These are phyloP conservation scores for Trypethelium eluteriae DNA, from an alignment of 495 filamentous ascomycete genomes.

Conservation along the genomic window DNA sequence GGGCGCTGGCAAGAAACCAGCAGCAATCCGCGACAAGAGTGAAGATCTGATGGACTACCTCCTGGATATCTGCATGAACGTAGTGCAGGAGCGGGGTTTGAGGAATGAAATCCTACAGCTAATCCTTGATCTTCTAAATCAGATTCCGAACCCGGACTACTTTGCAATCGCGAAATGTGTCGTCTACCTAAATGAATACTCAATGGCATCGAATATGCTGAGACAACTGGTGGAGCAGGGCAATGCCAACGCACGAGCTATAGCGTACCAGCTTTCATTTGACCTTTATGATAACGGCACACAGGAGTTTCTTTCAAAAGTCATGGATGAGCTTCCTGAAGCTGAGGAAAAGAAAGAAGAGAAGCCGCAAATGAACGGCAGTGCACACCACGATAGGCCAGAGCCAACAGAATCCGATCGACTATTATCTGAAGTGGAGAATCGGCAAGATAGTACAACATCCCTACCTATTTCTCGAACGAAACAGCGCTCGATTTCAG, in stretches of 20 bases:
- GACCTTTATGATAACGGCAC: conserved; percentile 97
- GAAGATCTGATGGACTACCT: conserved; percentile 97
- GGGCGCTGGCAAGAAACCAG: conserved; percentile 47
- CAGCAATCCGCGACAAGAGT: conserved; percentile 38
- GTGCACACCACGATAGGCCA: conserved; percentile 41
- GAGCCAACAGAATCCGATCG: conserved; percentile 30
- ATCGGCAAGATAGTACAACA: conserved; percentile 21
- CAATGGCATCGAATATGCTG: conserved; percentile 83
- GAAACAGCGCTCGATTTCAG: conserved; percentile 27
- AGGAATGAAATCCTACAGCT: conserved; percentile 78
- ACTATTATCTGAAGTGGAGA: conserved; percentile 31
- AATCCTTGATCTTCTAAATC: conserved; percentile 78
- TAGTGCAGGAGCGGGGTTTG: conserved; percentile 87
- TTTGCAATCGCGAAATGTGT: conserved; percentile 98
- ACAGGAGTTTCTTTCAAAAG: conserved; percentile 89
- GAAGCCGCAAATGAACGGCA: conserved; percentile 34
- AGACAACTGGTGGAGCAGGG: conserved; percentile 72
- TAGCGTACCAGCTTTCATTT: conserved; percentile 96
- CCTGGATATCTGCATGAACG: conserved; percentile 90
- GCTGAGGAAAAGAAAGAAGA: conserved; percentile 42
- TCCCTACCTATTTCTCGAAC: conserved; percentile 28
- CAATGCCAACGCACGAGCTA: conserved; percentile 65
- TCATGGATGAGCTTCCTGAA: conserved; percentile 68
- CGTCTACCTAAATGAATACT: conserved; percentile 87
- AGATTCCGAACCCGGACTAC: conserved; percentile 85